phyloP scores from a whole-genome alignment of 2,329 filamentous ascomycete genomes.

The Cadophora gregata region DNA sequence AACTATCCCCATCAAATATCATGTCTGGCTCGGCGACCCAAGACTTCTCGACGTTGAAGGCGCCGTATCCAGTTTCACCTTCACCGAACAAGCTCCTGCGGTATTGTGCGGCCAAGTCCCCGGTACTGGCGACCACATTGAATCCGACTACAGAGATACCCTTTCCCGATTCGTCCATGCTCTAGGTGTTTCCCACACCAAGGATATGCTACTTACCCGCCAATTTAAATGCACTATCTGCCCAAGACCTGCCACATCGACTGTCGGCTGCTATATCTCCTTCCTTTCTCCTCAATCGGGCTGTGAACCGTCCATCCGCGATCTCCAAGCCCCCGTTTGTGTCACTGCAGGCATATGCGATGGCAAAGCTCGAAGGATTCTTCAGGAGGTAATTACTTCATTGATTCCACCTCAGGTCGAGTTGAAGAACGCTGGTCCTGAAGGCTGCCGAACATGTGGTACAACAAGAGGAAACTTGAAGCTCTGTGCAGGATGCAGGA shows the following conservation, averaged over 20 bases:
- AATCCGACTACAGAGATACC: too few relatives aligned
- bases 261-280: neutral
- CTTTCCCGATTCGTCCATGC: neutral
- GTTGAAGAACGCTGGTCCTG: neutral
- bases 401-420: neutral
- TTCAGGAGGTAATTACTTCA: too few relatives aligned
- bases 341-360: too few relatives aligned
- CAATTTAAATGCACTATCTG: neutral
- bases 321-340: neutral
- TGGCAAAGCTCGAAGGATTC: too few relatives aligned
- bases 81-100: neutral
- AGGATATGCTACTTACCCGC: neutral
- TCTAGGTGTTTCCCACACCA: neutral
- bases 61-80: neutral
- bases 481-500: neutral
- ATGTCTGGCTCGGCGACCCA: neutral
- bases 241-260: neutral
- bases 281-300: neutral
- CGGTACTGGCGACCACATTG: neutral
- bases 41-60: neutral
- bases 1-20: neutral
- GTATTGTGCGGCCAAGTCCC: neutral
- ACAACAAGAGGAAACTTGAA: neutral
- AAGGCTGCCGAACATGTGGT: neutral
- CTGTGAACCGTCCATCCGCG: neutral